Evolutionary conservation across 2,329 filamentous ascomycete species (phyloP).

Genomic region (Zasmidium cellare): DNA sequence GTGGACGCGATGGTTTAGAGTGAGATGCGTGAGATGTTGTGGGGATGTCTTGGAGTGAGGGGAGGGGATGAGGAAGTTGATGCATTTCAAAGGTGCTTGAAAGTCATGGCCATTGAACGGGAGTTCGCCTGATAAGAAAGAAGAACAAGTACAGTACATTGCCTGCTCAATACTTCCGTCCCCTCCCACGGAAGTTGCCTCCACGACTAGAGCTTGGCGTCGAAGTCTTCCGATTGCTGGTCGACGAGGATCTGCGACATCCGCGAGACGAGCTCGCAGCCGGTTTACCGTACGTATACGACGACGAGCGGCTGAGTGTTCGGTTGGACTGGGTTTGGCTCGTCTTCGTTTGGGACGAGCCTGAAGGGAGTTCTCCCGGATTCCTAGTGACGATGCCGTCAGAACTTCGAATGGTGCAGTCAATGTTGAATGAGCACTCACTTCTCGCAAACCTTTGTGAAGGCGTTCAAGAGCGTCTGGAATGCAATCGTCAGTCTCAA

Average conservation of each 20-base stretch:
- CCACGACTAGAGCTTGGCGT: not conserved
- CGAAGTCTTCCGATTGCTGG: not conserved
- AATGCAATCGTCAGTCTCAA: constrained; percentile 4
- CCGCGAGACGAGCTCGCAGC: not conserved
- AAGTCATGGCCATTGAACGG: too few species aligned
- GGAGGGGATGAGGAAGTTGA: too few species aligned
- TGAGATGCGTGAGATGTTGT: too few species aligned
- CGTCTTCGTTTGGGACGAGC: not conserved
- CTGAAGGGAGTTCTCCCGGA: not conserved
- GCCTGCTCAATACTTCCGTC: not conserved
- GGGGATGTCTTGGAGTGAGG: too few species aligned
- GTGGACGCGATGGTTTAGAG: too few species aligned
- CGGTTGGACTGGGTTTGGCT: not conserved
- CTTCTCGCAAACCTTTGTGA: constrained; percentile 23
- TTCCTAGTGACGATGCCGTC: not conserved
- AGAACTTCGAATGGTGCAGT: constrained; percentile 21
- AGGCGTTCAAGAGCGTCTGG: constrained; percentile 21
- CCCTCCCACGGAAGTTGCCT: not conserved
- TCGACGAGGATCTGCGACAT: not conserved
- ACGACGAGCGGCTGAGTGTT: not conserved
- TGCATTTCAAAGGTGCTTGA: too few species aligned
- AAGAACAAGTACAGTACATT: too few species aligned
- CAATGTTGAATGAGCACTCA: constrained; percentile 1
- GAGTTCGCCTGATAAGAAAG: too few species aligned
- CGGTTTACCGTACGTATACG: not conserved